Base-by-base conservation (phyloP, 2,329 filamentous ascomycete genomes). In the Fusarium drepaniforme region DNA sequence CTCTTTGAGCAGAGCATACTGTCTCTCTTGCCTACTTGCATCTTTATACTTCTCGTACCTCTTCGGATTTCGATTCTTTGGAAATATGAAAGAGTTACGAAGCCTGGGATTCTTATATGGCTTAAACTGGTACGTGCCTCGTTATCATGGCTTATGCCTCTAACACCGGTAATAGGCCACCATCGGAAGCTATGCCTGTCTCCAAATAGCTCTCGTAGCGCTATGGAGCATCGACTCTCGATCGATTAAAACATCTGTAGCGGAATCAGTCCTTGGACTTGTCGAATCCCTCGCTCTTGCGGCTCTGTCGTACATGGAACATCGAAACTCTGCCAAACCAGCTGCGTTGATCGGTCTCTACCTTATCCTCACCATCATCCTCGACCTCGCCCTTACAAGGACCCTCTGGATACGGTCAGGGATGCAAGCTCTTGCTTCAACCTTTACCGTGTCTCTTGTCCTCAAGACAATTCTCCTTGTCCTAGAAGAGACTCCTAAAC, bases 301-400 rank as follows among this genome's bases (percentile, higher is more conserved):
- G 1, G 56, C 77, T 0, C 56, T 84, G 4, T 83, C 82, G 1
- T 84, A 81, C 37, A n/a, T 68, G 0, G 83, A 85, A 67, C 83
- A 85, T 61, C 69, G 57, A 15, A 79, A 78, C 8, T 80, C 82
- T 7, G 71, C 75, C 3, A 76, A 79, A 21, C 82, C 84, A 1
- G 84, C 84, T 0, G 71, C 78, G 0, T 56, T 85, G 1, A 72
- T 85, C 15, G 78, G 72, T 46, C 16, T 66, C 11, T 85, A 81
- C 49, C 75, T 85, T 5, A 70, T 83, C 51, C 64, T 79, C 15
- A 80, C 81, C 0, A 71, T 81, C 8, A 51, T 84, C 18, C 80
- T 83, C 33, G 83, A 85, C 23, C 71, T 81, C 23, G 80, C 82
- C 2, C 74, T 79, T 11, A 71, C 78, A 2, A 72, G 84, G 33